Evolutionary conservation across 2,329 filamentous ascomycete genomes (phyloP).

Genomic region (Capronia coronata): DNA sequence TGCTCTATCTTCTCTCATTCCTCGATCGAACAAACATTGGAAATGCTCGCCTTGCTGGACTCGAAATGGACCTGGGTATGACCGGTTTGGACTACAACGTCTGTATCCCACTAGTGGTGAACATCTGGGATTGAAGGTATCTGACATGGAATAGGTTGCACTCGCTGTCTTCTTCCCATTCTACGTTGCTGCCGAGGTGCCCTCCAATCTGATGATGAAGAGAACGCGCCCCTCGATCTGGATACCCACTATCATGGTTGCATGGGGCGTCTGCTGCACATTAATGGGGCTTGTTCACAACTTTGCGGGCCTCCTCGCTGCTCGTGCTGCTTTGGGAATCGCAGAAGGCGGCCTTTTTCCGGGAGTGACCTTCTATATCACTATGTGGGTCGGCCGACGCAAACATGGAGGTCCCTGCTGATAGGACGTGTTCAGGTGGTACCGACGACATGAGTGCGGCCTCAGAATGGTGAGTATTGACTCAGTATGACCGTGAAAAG

Average conservation of each 20-base stretch:
- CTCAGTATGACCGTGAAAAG: background rate
- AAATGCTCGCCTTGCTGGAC: slow-evolving; percentile 42
- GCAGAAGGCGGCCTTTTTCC: slow-evolving; percentile 35
- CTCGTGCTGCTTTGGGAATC: slow-evolving; percentile 38
- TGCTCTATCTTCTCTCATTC: slow-evolving; percentile 61
- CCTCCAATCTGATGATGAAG: slow-evolving; percentile 33
- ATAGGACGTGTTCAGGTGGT: slow-evolving; percentile 4
- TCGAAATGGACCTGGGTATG: slow-evolving; percentile 41
- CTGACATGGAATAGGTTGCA: slow-evolving; percentile 29
- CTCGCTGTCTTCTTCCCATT: slow-evolving; percentile 24
- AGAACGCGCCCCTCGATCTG: background rate
- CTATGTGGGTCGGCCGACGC: slow-evolving; percentile 3
- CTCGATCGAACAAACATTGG: slow-evolving; percentile 43
- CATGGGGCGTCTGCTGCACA: slow-evolving; percentile 45
- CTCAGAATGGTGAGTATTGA: slow-evolving; percentile 13
- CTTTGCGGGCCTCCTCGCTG: slow-evolving; percentile 1
- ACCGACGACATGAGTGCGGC: slow-evolving; percentile 18
- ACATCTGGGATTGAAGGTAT: background rate
- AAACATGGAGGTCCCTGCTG: background rate
- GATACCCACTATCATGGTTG: slow-evolving; percentile 24
- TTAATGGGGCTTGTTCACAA: slow-evolving; percentile 44
- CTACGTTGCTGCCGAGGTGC: slow-evolving; percentile 31
- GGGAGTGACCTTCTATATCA: slow-evolving; percentile 31
- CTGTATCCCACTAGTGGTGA: background rate
- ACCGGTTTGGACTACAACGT: slow-evolving; percentile 40